Percentiles rank a stretch among this genome's conserved stretches.
Conservation (phyloP, 1,284 basidiomycete genomes). For the Sphaerobolus stellatus region DNA sequence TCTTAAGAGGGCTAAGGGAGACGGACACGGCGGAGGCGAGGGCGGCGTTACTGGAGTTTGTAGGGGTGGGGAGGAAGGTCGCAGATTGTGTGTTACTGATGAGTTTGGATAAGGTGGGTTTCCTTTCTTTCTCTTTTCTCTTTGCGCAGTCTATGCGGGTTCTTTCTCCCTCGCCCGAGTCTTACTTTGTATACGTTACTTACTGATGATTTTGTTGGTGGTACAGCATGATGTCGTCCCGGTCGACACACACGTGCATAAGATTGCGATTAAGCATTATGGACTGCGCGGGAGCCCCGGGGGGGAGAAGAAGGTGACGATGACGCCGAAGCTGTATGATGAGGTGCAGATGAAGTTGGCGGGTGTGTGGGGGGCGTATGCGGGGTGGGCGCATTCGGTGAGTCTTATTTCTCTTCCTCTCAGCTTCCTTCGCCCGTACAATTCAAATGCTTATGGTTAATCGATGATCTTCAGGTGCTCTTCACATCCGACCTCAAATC, state of each 20-base stretch:
- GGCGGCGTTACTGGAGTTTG: constrained; percentile 72
- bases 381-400: constrained; percentile 93
- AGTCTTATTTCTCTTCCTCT: constrained; percentile 21
- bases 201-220: constrained; percentile 10
- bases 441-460: constrained; percentile 32
- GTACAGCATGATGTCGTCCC: constrained; percentile 78
- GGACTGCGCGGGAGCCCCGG: constrained; percentile 52
- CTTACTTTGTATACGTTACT: background rate
- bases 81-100: constrained; percentile 95
- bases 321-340: constrained; percentile 79
- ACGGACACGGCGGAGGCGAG: constrained; percentile 61
- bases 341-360: constrained; percentile 68
- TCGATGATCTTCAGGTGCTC: constrained; percentile 50
- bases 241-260: constrained; percentile 89
- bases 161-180: background rate
- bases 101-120: constrained; percentile 84
- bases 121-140: background rate
- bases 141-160: background rate
- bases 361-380: constrained; percentile 77
- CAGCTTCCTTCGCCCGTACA: background rate
- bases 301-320: constrained; percentile 45
- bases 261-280: constrained; percentile 85
- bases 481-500: constrained; percentile 56
- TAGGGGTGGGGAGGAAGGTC: constrained; percentile 95
- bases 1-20: constrained; percentile 59